Conservation (phyloP, 345 rosid species). For the Geranium rotundifolium region DNA sequence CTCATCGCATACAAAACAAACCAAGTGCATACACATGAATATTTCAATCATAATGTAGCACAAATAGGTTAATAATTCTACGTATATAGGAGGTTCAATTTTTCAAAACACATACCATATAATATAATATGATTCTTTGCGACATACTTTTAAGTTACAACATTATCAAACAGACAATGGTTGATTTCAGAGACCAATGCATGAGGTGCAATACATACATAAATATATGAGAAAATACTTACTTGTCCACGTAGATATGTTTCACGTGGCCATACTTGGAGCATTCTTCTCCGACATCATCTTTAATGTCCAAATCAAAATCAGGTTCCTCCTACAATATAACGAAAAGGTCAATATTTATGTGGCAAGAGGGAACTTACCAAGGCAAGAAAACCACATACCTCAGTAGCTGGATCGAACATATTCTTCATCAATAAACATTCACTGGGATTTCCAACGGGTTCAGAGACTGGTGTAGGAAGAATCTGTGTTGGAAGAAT, state of each 20-base stretch:
- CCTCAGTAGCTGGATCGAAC: conserved; percentile 94
- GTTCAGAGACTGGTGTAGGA: conserved; percentile 31
- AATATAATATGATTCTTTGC: no score
- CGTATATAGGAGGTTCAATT: no score
- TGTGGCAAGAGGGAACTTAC: neutral
- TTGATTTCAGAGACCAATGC: no score
- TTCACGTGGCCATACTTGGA: conserved; percentile 7
- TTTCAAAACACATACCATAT: no score
- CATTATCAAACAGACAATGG: no score
- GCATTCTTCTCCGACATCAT: neutral
- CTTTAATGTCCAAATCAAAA: conserved; percentile 67
- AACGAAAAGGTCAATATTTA: neutral
- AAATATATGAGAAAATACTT: conserved; percentile 15
- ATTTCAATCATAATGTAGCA: no score
- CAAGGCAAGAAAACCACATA: conserved; percentile 6
- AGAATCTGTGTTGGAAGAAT: conserved; percentile 41
- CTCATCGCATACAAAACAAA: neutral
- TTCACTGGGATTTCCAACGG: conserved; percentile 69
- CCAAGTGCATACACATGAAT: neutral
- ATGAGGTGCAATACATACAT: neutral
- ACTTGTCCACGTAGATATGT: conserved; percentile 80
- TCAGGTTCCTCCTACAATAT: conserved; percentile 65
- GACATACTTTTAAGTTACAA: no score
- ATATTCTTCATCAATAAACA: conserved; percentile 80
- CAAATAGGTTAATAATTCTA: no score